phyloP scores from a whole-genome alignment of 306 rosid species.

The Castanospermum australe region DNA sequence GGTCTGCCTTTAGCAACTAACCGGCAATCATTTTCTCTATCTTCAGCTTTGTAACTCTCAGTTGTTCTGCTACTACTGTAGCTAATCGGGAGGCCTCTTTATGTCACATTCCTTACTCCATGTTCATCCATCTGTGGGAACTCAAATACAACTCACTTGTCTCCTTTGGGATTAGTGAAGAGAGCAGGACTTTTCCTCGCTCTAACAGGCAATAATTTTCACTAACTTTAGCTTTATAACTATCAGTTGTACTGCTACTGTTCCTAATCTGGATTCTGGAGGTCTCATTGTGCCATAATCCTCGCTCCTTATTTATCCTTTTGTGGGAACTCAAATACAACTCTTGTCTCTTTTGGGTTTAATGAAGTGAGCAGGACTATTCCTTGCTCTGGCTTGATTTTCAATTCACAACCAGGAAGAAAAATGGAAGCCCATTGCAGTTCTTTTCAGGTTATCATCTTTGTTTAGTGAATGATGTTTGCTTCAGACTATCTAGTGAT shows the following conservation, averaged over 20 bases:
- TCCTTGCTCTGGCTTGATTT: neutral
- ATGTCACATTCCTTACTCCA: neutral
- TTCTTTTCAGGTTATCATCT: slow-evolving; percentile 1
- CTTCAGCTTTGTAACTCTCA: neutral
- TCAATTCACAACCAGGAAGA: neutral
- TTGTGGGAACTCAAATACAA: neutral
- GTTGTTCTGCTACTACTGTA: neutral
- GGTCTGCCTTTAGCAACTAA: neutral
- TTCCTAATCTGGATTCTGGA: neutral
- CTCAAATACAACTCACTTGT: slow-evolving; percentile 3
- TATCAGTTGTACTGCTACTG: neutral
- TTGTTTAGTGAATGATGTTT: neutral
- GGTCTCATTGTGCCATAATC: neutral
- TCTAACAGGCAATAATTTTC: neutral
- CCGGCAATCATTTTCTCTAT: neutral
- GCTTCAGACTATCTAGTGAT: neutral
- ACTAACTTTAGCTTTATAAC: neutral
- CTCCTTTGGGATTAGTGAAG: neutral
- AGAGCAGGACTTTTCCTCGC: neutral
- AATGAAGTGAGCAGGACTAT: neutral
- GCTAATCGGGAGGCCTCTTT: neutral
- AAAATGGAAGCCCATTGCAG: neutral
- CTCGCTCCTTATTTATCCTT: neutral
- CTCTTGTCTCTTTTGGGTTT: neutral
- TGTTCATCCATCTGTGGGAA: neutral